Evolutionary conservation across 495 filamentous ascomycete genomes (phyloP).

Genomic region (Rhizodiscina lignyota): DNA sequence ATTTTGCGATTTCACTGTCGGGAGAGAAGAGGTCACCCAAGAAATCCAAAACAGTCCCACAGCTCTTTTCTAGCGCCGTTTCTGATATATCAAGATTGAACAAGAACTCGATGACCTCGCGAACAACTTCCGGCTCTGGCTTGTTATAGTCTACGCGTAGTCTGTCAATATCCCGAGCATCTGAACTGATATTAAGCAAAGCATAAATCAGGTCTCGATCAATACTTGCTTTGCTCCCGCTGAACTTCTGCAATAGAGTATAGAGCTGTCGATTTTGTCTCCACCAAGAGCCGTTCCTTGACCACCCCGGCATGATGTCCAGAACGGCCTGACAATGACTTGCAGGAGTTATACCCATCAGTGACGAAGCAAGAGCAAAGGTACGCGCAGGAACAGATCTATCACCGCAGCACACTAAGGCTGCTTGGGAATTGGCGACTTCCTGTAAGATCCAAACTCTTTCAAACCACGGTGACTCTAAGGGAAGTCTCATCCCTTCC

Average conservation of each 20-base stretch:
- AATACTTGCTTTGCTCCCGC: constrained; percentile 16
- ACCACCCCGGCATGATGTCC: constrained; percentile 20
- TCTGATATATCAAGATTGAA: too few relatives aligned
- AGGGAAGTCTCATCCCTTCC: constrained; percentile 7
- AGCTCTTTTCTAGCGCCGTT: too few relatives aligned
- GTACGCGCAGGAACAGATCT: constrained; percentile 11
- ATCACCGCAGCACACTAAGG: constrained; percentile 15
- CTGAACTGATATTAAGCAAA: constrained; percentile 18
- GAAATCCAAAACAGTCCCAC: too few relatives aligned
- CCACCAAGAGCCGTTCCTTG: constrained; percentile 18
- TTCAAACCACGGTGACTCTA: constrained; percentile 14
- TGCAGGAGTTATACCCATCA: constrained; percentile 4
- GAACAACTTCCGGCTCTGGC: constrained; percentile 5
- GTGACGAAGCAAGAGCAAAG: constrained; percentile 15
- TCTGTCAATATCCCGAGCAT: constrained; percentile 5
- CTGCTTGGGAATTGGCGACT: constrained; percentile 13
- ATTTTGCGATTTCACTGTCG: too few relatives aligned
- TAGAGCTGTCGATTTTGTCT: constrained; percentile 10
- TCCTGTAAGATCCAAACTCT: constrained; percentile 22
- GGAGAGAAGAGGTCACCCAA: too few relatives aligned
- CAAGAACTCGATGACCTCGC: constrained; percentile 4
- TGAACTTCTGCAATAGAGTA: constrained; percentile 17
- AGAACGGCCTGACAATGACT: constrained; percentile 17
- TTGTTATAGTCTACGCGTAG: constrained; percentile 12
- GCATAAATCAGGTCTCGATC: constrained; percentile 21